These are phyloP conservation scores for Prunus fruticosa DNA, from an alignment of 306 rosid genomes.

Conservation along the genomic window DNA sequence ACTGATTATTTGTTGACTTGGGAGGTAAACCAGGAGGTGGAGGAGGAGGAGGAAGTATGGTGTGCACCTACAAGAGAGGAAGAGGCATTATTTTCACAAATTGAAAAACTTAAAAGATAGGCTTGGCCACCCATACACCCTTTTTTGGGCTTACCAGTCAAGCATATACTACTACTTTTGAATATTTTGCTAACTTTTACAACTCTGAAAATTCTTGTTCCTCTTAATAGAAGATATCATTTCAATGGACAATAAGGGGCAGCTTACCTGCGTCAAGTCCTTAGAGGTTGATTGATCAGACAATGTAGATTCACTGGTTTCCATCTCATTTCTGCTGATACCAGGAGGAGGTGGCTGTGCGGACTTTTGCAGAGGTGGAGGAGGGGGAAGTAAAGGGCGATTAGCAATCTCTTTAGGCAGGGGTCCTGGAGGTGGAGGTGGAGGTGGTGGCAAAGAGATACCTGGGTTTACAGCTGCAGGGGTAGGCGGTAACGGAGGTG, in stretches of 20 bases:
- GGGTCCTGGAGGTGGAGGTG: constrained; percentile 99
- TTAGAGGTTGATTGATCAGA: constrained; percentile 54
- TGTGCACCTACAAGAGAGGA: constrained; percentile 51
- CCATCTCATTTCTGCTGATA: constrained; percentile 52
- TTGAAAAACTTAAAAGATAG: constrained; percentile 12
- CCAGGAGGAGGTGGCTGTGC: constrained; percentile 72
- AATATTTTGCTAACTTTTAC: constrained; percentile 10
- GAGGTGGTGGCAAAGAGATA: constrained; percentile 86
- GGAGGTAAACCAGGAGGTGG: constrained; percentile 73
- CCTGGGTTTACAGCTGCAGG: constrained; percentile 54
- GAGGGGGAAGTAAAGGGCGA: constrained; percentile 64
- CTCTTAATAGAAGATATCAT: constrained; percentile 12
- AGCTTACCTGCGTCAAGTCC: constrained; percentile 60
- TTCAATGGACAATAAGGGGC: constrained; percentile 4
- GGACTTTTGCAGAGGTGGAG: constrained; percentile 69
- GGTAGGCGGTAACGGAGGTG: constrained; percentile 92
- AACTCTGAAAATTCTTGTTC: not conserved
- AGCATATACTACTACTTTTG: not conserved
- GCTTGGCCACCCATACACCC: not conserved
- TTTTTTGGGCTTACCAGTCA: constrained; percentile 17
- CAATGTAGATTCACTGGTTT: constrained; percentile 49
- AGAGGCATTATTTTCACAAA: constrained; percentile 21
- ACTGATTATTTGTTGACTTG: constrained; percentile 45
- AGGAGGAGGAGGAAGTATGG: constrained; percentile 80
- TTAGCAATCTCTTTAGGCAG: constrained; percentile 71